Percentiles rank a stretch among this genome's conserved stretches.
Evolutionary conservation across 148 eudicot genomes (phyloP).

Genomic region (Limonium bicolor): DNA sequence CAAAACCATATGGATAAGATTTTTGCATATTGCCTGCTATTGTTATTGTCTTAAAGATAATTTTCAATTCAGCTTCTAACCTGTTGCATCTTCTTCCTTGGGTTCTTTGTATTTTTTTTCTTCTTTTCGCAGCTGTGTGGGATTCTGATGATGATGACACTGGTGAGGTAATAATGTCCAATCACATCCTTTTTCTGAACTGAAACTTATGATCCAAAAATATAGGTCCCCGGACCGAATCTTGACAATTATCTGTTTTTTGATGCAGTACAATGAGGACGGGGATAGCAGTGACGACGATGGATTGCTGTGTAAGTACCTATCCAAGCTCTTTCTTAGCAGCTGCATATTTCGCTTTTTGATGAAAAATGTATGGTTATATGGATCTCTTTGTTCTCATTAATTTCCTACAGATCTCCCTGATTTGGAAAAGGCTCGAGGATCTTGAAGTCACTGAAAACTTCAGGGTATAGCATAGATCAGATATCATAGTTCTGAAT

Average conservation of each 20-base stretch:
- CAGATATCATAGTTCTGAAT: too few species aligned
- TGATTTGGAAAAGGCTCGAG: conserved; percentile 67
- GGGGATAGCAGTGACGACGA: conserved; percentile 52
- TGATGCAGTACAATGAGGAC: conserved; percentile 34
- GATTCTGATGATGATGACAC: conserved; percentile 38
- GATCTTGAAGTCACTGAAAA: too few species aligned
- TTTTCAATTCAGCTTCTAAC: neutral
- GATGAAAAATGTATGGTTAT: too few species aligned
- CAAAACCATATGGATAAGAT: too few species aligned
- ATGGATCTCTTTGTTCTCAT: neutral
- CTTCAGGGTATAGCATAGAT: too few species aligned
- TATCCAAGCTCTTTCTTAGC: neutral
- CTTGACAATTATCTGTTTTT: conserved; percentile 7
- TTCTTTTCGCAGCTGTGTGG: conserved; percentile 15
- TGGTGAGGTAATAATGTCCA: conserved; percentile 26
- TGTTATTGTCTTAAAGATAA: too few species aligned
- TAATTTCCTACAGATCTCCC: conserved; percentile 50
- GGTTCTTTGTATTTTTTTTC: neutral
- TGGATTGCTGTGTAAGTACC: conserved; percentile 69
- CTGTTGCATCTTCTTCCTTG: neutral
- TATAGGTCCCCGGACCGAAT: neutral
- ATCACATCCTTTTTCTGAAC: neutral
- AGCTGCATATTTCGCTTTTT: neutral
- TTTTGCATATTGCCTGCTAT: too few species aligned
- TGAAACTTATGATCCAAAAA: neutral